phyloP scores from a whole-genome alignment of 345 rosid genomes.

The Eutrema heterophyllum region DNA sequence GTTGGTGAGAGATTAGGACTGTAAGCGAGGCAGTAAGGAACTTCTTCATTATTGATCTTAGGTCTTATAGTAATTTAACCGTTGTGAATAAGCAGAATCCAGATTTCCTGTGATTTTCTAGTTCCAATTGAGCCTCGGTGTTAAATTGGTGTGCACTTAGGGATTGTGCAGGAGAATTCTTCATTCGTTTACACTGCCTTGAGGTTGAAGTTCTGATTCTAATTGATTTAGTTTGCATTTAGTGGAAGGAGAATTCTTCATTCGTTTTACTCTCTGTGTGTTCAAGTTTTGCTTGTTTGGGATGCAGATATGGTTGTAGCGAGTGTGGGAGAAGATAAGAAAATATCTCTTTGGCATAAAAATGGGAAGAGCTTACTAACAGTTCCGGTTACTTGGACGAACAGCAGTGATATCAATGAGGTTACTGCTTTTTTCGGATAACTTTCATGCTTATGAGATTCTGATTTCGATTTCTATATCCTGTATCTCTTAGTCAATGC shows the following conservation, averaged over 20 bases:
- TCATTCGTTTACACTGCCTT: not conserved
- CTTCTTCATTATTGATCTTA: not conserved
- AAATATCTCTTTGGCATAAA: slow-evolving; percentile 74
- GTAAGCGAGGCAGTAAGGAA: not conserved
- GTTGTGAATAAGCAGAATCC: not conserved
- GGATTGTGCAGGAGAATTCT: not conserved
- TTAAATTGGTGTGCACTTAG: not conserved
- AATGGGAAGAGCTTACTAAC: slow-evolving; percentile 77
- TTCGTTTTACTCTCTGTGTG: not conserved
- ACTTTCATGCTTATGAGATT: not conserved
- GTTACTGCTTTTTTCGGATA: slow-evolving; percentile 31
- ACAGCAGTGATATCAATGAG: slow-evolving; percentile 57
- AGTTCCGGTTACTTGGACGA: slow-evolving; percentile 57
- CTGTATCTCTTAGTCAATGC: not conserved
- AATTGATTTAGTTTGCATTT: not conserved
- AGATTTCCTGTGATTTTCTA: not conserved
- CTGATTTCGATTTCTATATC: not conserved
- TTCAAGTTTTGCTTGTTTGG: not conserved
- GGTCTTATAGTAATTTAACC: not conserved
- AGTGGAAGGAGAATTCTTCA: not conserved
- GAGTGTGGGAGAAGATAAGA: slow-evolving; percentile 86
- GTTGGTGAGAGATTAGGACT: not conserved
- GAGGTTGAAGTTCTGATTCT: not conserved
- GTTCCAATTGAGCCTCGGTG: not conserved
- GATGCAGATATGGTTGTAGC: slow-evolving; percentile 82